Evolutionary conservation across 2,329 filamentous ascomycete genomes (phyloP), one percentile per base, ranked within the genome.

Genomic region (Exophiala phaeomuriformis): DNA sequence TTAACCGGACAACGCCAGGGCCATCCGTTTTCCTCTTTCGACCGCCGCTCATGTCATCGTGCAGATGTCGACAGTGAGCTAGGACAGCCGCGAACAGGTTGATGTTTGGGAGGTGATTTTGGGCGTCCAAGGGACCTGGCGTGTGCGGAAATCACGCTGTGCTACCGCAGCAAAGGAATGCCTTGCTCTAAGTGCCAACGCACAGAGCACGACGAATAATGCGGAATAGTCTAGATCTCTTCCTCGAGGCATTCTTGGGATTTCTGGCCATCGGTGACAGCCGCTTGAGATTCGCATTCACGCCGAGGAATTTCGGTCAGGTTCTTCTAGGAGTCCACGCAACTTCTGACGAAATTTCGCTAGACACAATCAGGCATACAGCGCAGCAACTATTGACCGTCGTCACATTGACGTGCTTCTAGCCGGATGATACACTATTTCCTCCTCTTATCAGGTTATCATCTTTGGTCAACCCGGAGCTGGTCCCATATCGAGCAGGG

Each of bases 71-170:
- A 42, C n/a, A 27, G 39, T 29, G 36, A 32, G 30, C 32, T 39
- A 8, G n/a, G 33, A 35, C 39, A 27, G 39, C 39, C 39, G 4
- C 12, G 39, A 41, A 12, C 6, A 41, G 19, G 19, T 19, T 41
- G 19, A 35, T 4, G 5, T 27, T n/a, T 52, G 31, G 31, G 43
- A 12, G 29, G 40, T 31, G 48, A 31, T 37, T 37, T 47, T 32
- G 19, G 19, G 35, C 33, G 12, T 30, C 33, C 5, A 50, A n/a
- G n/a, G 27, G n/a, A 28, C 6, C 39, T 42, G 49, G 57, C 57
- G 57, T 52, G 57, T 59, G 57, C 57, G 54, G 53, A 56, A 59
- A 59, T 59, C 52, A 56, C 42, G 19, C 49, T 49, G 51, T 33
- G 42, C 37, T 28, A 37, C 40, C 41, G 9, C 32, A 8, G 51